Evolutionary conservation across 2,329 filamentous ascomycete species (phyloP).

Genomic region (Pyrenophora graminea): DNA sequence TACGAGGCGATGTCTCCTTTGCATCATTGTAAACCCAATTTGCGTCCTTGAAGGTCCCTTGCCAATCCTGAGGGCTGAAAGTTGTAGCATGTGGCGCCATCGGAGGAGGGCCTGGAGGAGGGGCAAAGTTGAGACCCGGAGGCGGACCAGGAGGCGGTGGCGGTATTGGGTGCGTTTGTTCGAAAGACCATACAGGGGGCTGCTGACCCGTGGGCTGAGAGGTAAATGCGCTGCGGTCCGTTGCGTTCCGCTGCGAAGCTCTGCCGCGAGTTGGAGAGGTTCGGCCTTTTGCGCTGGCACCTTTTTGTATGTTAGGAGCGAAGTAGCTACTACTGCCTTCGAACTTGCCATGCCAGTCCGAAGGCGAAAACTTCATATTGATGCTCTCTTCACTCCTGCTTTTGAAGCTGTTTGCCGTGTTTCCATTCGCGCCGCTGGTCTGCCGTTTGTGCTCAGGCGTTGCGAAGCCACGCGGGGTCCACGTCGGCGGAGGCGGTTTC

Average conservation of each 20-base stretch:
- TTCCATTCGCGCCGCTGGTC: constrained; percentile 19
- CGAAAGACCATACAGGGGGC: constrained; percentile 26
- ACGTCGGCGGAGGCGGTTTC: constrained; percentile 23
- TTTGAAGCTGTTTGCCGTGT: constrained; percentile 42
- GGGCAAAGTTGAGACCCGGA: constrained; percentile 30
- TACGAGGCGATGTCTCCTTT: constrained; percentile 40
- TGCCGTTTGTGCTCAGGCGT: constrained; percentile 25
- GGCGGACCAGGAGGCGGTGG: constrained; percentile 38
- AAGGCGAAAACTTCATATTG: constrained; percentile 55
- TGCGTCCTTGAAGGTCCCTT: constrained; percentile 50
- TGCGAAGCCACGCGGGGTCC: constrained; percentile 21
- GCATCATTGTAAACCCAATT: constrained; percentile 43
- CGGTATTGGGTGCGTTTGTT: constrained; percentile 31
- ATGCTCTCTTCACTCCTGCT: constrained; percentile 55
- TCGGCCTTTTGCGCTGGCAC: constrained; percentile 27
- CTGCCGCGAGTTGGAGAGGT: constrained; percentile 41
- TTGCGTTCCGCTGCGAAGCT: constrained; percentile 25
- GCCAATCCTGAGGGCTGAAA: constrained; percentile 51
- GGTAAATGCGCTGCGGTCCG: constrained; percentile 22
- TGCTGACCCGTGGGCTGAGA: constrained; percentile 27
- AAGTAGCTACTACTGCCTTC: constrained; percentile 51
- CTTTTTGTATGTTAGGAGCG: constrained; percentile 38
- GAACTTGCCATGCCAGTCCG: constrained; percentile 54
- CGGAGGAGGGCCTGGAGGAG: constrained; percentile 23
- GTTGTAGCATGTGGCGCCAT: constrained; percentile 38